A percentile compares a stretch with the other conserved stretches of the same genome.
Evolutionary conservation across 306 rosid genomes (phyloP).

Genomic region (Astragalus glycyphyllos): DNA sequence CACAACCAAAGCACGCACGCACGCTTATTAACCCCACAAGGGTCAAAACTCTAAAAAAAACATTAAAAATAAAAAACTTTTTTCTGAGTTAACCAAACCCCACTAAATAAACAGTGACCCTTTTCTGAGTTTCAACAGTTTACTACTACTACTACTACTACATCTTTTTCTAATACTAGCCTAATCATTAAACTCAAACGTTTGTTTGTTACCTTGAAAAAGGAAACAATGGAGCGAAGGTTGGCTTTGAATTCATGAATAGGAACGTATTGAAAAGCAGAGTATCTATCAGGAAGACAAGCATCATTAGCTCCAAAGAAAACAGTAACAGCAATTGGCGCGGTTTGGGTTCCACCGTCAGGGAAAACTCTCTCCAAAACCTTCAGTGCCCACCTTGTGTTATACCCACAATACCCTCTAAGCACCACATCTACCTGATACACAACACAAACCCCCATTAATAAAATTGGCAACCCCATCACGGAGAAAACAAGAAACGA

Average conservation of each 20-base stretch:
- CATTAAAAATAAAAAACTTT: neutral
- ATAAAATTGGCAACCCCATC: constrained; percentile 17
- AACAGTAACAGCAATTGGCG: constrained; percentile 68
- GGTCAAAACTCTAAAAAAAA: constrained; percentile 30
- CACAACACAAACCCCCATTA: constrained; percentile 29
- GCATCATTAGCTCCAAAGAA: constrained; percentile 98
- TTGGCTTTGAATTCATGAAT: constrained; percentile 68
- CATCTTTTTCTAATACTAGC: neutral
- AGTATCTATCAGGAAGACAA: constrained; percentile 66
- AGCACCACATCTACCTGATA: constrained; percentile 67
- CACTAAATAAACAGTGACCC: constrained; percentile 38
- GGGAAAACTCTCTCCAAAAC: constrained; percentile 73
- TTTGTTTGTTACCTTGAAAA: constrained; percentile 62
- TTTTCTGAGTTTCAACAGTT: constrained; percentile 38
- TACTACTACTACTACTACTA: too few relatives aligned
- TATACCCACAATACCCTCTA: constrained; percentile 91
- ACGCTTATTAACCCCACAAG: constrained; percentile 41
- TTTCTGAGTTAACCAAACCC: neutral
- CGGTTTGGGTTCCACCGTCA: constrained; percentile 31
- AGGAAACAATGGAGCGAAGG: constrained; percentile 66
- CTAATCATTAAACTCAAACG: constrained; percentile 12
- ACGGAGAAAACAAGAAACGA: neutral
- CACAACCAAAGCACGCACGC: constrained; percentile 38
- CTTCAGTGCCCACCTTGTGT: constrained; percentile 80
- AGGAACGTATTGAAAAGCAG: constrained; percentile 85